phyloP scores from a whole-genome alignment of 2,329 filamentous ascomycete genomes.

The Zasmidium citrigriseum region DNA sequence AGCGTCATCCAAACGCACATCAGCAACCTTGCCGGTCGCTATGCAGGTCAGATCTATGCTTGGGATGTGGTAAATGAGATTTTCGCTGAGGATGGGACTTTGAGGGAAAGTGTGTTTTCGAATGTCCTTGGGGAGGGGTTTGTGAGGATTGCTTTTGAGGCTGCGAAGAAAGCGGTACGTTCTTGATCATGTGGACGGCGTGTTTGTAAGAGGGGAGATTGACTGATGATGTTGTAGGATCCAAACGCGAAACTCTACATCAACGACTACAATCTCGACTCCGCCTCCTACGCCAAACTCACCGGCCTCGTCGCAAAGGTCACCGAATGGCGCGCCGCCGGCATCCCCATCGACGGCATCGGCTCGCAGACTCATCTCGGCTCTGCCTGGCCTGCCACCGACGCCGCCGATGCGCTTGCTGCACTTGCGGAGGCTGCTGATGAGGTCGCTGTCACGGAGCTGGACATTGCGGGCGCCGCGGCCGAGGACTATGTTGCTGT shows the following conservation, averaged over 20 bases:
- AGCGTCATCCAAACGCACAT: constrained; percentile 62
- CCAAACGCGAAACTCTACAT: constrained; percentile 71
- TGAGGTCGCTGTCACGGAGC: constrained; percentile 67
- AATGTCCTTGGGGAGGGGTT: constrained; percentile 70
- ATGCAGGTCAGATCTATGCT: constrained; percentile 63
- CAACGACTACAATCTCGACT: constrained; percentile 69
- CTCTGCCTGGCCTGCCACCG: constrained; percentile 39
- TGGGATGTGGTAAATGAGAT: constrained; percentile 67
- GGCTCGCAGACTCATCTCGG: constrained; percentile 60
- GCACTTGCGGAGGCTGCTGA: constrained; percentile 52
- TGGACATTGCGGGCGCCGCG: constrained; percentile 64
- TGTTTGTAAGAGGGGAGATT: background rate
- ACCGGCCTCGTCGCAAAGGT: constrained; percentile 56
- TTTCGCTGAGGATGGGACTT: constrained; percentile 60
- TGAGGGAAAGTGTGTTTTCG: constrained; percentile 66
- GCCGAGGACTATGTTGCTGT: constrained; percentile 59
- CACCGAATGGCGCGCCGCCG: constrained; percentile 62
- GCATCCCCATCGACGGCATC: constrained; percentile 67
- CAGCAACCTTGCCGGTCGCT: constrained; percentile 57
- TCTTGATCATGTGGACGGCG: background rate
- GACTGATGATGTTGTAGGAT: constrained; percentile 43
- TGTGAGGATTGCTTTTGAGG: constrained; percentile 68
- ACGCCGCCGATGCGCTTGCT: constrained; percentile 51
- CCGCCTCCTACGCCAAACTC: constrained; percentile 59
- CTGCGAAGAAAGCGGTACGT: constrained; percentile 59